These are phyloP conservation scores for Pachyrhizus erosus DNA, from an alignment of 306 rosid species.

Conservation along the genomic window DNA sequence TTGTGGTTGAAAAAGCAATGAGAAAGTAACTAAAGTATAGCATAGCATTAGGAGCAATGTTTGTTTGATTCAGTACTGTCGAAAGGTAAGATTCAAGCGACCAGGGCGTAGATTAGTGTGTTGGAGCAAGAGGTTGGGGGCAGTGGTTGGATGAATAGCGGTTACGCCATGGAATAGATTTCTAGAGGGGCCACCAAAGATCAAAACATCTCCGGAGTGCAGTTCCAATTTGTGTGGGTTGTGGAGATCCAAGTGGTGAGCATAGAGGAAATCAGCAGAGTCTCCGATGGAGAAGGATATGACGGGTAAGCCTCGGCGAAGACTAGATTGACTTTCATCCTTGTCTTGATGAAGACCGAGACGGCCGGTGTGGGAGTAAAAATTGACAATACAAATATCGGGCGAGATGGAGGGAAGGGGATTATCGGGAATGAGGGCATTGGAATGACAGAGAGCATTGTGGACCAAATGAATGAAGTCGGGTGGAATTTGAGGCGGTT, in stretches of 20 bases:
- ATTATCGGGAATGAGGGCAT: conserved; percentile 16
- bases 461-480: conserved; percentile 52
- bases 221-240: conserved; percentile 51
- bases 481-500: conserved; percentile 61
- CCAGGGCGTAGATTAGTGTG: conserved; percentile 63
- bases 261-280: conserved; percentile 68
- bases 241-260: conserved; percentile 56
- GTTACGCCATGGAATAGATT: conserved; percentile 74
- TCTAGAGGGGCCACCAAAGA: conserved; percentile 84
- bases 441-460: conserved; percentile 55
- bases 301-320: conserved; percentile 56
- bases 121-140: conserved; percentile 56
- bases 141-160: conserved; percentile 51
- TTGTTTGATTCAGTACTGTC: conserved; percentile 50
- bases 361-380: conserved; percentile 60
- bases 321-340: conserved; percentile 71
- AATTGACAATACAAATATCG: conserved; percentile 77
- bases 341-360: conserved; percentile 94
- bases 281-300: conserved; percentile 93
- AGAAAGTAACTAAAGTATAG: too few species aligned
- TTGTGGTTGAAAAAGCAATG: not conserved
- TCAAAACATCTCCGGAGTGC: conserved; percentile 81
- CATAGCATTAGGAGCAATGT: not conserved
- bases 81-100: conserved; percentile 82
- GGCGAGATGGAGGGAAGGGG: conserved; percentile 57